These are phyloP conservation scores for Pseudomicrostroma phylloplanum DNA, from an alignment of 1,284 basidiomycete genomes.

Conservation along the genomic window DNA sequence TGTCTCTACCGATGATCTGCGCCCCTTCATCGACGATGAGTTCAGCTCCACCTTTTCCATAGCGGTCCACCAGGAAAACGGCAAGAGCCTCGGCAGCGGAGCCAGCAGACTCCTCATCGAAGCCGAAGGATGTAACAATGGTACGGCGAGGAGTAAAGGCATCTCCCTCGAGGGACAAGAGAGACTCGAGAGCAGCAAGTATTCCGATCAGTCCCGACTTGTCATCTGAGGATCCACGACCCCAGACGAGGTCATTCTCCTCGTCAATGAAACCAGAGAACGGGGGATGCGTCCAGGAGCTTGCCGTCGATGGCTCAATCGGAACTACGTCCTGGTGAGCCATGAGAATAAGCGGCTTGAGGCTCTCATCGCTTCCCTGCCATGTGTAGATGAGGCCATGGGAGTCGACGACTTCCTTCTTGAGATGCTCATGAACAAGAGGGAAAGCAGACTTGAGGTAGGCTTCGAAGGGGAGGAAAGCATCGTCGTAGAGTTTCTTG, in stretches of 20 bases:
- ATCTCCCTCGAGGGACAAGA: conserved; percentile 50
- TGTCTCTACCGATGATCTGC: conserved; percentile 54
- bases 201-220: conserved; percentile 54
- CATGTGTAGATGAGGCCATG: conserved; percentile 64
- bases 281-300: conserved; percentile 56
- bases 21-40: conserved; percentile 51
- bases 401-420: conserved; percentile 56
- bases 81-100: conserved; percentile 58
- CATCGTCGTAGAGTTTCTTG: conserved; percentile 5
- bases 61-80: conserved; percentile 2
- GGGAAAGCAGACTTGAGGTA: conserved; percentile 31
- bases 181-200: conserved; percentile 54
- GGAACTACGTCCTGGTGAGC: conserved; percentile 55
- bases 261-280: conserved; percentile 55
- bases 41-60: conserved; percentile 8
- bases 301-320: conserved; percentile 54
- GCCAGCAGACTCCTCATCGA: conserved; percentile 60
- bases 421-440: conserved; percentile 14
- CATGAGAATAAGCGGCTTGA: conserved; percentile 57
- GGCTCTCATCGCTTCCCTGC: conserved; percentile 57
- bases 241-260: conserved; percentile 55
- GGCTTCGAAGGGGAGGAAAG: not conserved
- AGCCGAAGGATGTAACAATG: conserved; percentile 63
- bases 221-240: conserved; percentile 49
- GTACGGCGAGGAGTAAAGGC: conserved; percentile 52